Evolutionary conservation across 1,139 yeast genomes (phyloP), one percentile per base, ranked within the genome.

Genomic region (Pichia sp.): DNA sequence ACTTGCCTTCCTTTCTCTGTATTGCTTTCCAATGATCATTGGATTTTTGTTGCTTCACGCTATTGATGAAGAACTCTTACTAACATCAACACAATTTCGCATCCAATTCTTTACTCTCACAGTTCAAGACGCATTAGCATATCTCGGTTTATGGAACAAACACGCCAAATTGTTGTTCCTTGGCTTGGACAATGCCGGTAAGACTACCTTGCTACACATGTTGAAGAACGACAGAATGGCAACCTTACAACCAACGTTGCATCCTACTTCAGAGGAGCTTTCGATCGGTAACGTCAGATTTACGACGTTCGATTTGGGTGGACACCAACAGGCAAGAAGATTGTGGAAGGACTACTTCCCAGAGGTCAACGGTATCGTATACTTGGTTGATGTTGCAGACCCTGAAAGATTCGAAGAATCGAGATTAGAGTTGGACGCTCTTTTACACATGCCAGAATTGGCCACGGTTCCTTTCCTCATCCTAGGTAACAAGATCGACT

Each of bases 311-410:
- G 99, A 93, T 73, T 80, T 93, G 67, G 99, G 99, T 72, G 99
- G 99, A 46, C 99, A 93, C 77, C 86, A 82, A 71, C 97, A 92
- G 75, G 99, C 99, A 50, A 92, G 99, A 77, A 90, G 99, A 75
- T 84, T 93, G 70, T 93, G 99, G 99, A 92, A 90, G 72, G 98
- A 93, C 72, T 93, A 93, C 73, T 93, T 95, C 85, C 99, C 99
- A 54, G 99, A 93, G 74, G 99, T 93, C 55, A 88, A 90, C 72
- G 99, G 98, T 53, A 93, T 93, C 65, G 98, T 93, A 32, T 95
- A 89, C 74, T 79, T 95, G 60, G 98, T 93, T 45, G 99, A 93
- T 71, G 95, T 97, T 55, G 98, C 98, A 57, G 99, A 93, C 70
- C 85, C 95, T 49, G 96, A 86, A 70, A 86, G 99, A 73, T 88